Evolutionary conservation across 495 filamentous ascomycete genomes (phyloP).

Genomic region (Letharia columbiana): DNA sequence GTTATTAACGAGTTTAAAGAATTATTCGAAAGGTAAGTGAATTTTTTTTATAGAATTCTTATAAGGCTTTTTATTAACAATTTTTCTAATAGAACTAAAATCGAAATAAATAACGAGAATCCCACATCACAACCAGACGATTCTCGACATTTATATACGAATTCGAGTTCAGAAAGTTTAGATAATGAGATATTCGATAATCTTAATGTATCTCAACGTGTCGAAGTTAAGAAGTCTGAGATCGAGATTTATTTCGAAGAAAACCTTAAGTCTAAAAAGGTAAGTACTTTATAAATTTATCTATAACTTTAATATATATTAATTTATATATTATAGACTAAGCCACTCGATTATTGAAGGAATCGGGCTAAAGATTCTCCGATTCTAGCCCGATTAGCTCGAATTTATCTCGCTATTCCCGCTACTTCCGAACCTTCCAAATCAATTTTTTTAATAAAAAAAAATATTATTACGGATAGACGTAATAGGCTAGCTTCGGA

Average conservation of each 20-base stretch:
- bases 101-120: not conserved
- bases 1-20: not conserved
- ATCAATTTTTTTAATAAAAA: not conserved
- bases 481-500: not conserved
- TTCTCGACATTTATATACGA: too few relatives aligned
- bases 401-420: not conserved
- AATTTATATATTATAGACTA: not conserved
- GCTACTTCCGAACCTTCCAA: not conserved
- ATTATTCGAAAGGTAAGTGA: not conserved
- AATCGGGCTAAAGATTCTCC: not conserved
- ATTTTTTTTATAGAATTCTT: not conserved
- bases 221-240: too few relatives aligned
- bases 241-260: not conserved
- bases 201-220: too few relatives aligned
- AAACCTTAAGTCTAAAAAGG: not conserved
- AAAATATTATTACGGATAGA: not conserved
- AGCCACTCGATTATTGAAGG: not conserved
- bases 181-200: too few relatives aligned
- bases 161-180: too few relatives aligned
- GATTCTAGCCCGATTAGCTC: not conserved
- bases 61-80: not conserved
- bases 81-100: not conserved
- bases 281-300: not conserved
- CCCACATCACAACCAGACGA: too few relatives aligned
- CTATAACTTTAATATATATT: not conserved